Evolutionary conservation across 148 eudicot genomes (phyloP).

Genomic region (Linanthus parryae): DNA sequence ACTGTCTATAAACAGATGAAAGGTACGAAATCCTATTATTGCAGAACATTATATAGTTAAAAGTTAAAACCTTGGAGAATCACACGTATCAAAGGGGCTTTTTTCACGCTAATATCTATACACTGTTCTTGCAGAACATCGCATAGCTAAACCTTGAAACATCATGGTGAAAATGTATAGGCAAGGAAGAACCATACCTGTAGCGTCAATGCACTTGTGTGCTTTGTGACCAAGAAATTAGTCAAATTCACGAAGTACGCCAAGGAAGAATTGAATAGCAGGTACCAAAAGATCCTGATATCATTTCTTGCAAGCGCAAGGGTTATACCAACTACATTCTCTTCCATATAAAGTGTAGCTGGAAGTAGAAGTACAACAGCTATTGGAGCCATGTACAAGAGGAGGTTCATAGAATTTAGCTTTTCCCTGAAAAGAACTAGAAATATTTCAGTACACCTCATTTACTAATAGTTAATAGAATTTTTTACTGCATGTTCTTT

Average conservation of each 20-base stretch:
- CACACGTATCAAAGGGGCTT: no score
- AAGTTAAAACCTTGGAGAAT: no score
- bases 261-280: constrained; percentile 80
- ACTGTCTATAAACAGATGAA: no score
- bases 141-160: no score
- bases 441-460: neutral
- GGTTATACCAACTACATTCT: constrained; percentile 82
- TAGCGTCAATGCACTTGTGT: constrained; percentile 91
- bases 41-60: no score
- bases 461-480: no score
- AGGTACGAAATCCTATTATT: no score
- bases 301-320: constrained; percentile 79
- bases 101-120: no score
- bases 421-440: constrained; percentile 50
- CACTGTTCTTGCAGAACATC: no score
- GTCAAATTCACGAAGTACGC: constrained; percentile 94
- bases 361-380: constrained; percentile 90
- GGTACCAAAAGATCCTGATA: constrained; percentile 68
- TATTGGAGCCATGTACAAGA: constrained; percentile 95
- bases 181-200: constrained; percentile 47
- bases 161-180: no score
- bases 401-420: constrained; percentile 91
- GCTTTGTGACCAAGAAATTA: constrained; percentile 93
- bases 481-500: no score
- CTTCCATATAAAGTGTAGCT: constrained; percentile 80